phyloP scores from a whole-genome alignment of 805 yeast genomes.

The Saturnispora mendoncae region DNA sequence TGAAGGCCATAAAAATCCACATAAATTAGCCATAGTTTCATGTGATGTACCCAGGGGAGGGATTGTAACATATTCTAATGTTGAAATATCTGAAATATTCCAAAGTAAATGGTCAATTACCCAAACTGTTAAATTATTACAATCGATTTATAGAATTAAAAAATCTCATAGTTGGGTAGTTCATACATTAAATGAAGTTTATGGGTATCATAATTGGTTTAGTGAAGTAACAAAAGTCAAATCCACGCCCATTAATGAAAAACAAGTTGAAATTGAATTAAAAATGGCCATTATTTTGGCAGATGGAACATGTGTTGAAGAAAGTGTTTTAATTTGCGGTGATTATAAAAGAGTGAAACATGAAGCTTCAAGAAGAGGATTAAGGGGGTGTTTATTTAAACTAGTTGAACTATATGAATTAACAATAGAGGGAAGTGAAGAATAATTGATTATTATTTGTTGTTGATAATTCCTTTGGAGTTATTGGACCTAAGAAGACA shows the following conservation, averaged over 20 bases:
- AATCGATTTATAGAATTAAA: background rate
- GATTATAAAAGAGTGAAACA: background rate
- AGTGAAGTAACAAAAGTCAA: conserved; percentile 1
- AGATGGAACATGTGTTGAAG: conserved; percentile 4
- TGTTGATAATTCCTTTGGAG: background rate
- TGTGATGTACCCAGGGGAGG: background rate
- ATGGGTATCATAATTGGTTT: conserved; percentile 48
- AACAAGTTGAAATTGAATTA: background rate
- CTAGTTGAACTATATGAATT: conserved; percentile 4
- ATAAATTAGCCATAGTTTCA: background rate
- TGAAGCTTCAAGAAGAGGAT: background rate
- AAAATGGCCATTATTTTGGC: conserved; percentile 1
- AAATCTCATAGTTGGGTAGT: background rate
- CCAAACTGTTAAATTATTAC: conserved; percentile 15
- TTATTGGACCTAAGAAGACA: conserved; percentile 2
- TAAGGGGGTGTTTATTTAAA: conserved; percentile 4
- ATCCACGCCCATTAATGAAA: background rate
- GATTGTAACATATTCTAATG: background rate
- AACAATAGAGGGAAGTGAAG: conserved; percentile 2
- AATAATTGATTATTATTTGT: background rate
- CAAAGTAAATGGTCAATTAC: conserved; percentile 23
- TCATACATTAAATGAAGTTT: conserved; percentile 30
- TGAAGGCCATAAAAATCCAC: background rate
- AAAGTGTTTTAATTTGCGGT: background rate
- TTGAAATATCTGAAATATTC: conserved; percentile 17